Conservation (phyloP, 176 grass and related monocot species). For the Oryza officinalis region DNA sequence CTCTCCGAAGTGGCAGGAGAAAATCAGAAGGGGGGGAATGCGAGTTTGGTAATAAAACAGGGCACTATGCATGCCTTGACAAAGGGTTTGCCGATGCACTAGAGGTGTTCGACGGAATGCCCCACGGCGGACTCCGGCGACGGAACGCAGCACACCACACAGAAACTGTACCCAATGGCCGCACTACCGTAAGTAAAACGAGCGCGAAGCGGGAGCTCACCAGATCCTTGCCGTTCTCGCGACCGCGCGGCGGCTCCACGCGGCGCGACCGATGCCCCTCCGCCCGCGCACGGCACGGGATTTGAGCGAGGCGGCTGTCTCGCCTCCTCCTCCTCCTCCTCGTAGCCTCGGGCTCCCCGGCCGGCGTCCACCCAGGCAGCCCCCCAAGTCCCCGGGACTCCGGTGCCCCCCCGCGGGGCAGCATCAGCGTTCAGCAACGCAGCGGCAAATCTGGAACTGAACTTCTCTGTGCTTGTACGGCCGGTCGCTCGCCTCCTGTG, state of each 20-base stretch:
- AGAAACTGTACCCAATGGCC: neutral
- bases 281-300: neutral
- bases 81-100: neutral
- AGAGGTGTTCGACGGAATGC: slow-evolving; percentile 14
- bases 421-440: too few relatives aligned
- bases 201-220: neutral
- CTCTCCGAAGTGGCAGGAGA: neutral
- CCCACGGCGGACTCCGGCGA: neutral
- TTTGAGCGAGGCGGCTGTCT: neutral
- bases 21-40: too few relatives aligned
- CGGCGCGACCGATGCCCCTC: neutral
- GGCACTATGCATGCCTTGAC: neutral
- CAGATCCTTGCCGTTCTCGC: neutral
- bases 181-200: too few relatives aligned
- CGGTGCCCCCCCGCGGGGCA: too few relatives aligned
- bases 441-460: too few relatives aligned
- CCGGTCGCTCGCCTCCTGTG: too few relatives aligned
- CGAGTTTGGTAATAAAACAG: neutral
- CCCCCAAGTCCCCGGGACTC: neutral
- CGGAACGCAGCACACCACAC: neutral
- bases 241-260: neutral
- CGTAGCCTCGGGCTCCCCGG: neutral
- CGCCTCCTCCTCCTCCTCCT: neutral
- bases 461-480: too few relatives aligned
- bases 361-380: too few relatives aligned